phyloP scores from a whole-genome alignment of 805 yeast genomes.

The Maudiozyma bulderi region DNA sequence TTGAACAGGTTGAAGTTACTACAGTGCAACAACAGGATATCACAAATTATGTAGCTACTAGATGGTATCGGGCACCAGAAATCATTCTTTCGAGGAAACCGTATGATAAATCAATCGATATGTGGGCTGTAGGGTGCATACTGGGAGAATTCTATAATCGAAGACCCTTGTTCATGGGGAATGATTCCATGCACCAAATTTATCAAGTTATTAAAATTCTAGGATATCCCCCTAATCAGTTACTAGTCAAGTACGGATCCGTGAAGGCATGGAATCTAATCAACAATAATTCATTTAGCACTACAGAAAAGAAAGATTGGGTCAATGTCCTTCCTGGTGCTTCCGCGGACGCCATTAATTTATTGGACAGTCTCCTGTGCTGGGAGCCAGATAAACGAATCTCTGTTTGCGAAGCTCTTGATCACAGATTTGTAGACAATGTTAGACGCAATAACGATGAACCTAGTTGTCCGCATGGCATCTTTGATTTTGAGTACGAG shows the following conservation, averaged over 20 bases:
- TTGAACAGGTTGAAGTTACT: constrained; percentile 26
- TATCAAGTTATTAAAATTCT: constrained; percentile 56
- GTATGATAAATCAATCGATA: constrained; percentile 66
- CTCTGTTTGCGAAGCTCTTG: constrained; percentile 46
- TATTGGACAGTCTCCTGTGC: constrained; percentile 45
- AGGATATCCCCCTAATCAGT: constrained; percentile 55
- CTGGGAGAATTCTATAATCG: constrained; percentile 77
- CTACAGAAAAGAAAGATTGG: constrained; percentile 37
- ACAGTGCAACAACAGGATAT: constrained; percentile 33
- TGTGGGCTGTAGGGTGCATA: constrained; percentile 94
- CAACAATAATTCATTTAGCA: constrained; percentile 32
- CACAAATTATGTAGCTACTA: constrained; percentile 82
- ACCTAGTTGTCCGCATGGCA: constrained; percentile 35
- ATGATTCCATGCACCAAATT: constrained; percentile 61
- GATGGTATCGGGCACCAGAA: constrained; percentile 96
- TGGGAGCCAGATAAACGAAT: constrained; percentile 57
- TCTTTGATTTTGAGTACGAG: constrained; percentile 67
- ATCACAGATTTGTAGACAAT: constrained; percentile 43
- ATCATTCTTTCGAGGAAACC: constrained; percentile 50
- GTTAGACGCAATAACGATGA: constrained; percentile 52
- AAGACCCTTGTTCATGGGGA: constrained; percentile 71
- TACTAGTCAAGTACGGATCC: constrained; percentile 38
- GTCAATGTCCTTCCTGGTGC: constrained; percentile 53
- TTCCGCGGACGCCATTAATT: constrained; percentile 37
- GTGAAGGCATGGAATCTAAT: constrained; percentile 39